Conservation (phyloP, 1,284 basidiomycete species). For the Naganishia cerealis region DNA sequence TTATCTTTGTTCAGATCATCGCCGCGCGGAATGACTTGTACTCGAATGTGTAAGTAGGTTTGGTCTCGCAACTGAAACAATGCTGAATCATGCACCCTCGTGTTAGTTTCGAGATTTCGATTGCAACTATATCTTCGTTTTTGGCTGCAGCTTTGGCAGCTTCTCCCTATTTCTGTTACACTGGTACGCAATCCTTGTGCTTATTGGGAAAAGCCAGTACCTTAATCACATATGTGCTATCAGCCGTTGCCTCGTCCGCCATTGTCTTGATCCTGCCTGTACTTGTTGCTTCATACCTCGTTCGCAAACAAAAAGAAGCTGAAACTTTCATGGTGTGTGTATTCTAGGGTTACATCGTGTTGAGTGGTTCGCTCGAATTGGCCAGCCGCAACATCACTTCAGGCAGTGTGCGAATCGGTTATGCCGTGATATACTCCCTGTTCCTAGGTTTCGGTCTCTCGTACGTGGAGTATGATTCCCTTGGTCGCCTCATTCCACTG, state of each 20-base stretch:
- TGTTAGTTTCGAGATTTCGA: slow-evolving; percentile 62
- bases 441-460: slow-evolving; percentile 81
- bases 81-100: slow-evolving; percentile 62
- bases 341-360: slow-evolving; percentile 67
- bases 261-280: slow-evolving; percentile 84
- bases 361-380: slow-evolving; percentile 77
- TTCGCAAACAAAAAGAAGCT: not conserved
- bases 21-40: slow-evolving; percentile 78
- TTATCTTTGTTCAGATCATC: slow-evolving; percentile 73
- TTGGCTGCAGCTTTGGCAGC: slow-evolving; percentile 72
- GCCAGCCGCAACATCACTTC: slow-evolving; percentile 71
- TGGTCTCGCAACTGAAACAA: slow-evolving; percentile 56
- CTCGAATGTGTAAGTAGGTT: slow-evolving; percentile 68
- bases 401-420: slow-evolving; percentile 81
- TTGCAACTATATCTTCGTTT: slow-evolving; percentile 76
- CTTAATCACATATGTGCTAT: not conserved
- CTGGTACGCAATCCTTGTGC: slow-evolving; percentile 43
- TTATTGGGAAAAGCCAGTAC: not conserved
- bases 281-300: slow-evolving; percentile 41
- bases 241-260: slow-evolving; percentile 73
- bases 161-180: slow-evolving; percentile 76
- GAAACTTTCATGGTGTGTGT: slow-evolving; percentile 43
- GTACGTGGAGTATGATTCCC: slow-evolving; percentile 1
- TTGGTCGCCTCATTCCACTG: not conserved
- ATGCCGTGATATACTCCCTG: slow-evolving; percentile 61